These are phyloP conservation scores for Mrakia frigida DNA, from an alignment of 768 basidiomycete genomes.

Conservation along the genomic window DNA sequence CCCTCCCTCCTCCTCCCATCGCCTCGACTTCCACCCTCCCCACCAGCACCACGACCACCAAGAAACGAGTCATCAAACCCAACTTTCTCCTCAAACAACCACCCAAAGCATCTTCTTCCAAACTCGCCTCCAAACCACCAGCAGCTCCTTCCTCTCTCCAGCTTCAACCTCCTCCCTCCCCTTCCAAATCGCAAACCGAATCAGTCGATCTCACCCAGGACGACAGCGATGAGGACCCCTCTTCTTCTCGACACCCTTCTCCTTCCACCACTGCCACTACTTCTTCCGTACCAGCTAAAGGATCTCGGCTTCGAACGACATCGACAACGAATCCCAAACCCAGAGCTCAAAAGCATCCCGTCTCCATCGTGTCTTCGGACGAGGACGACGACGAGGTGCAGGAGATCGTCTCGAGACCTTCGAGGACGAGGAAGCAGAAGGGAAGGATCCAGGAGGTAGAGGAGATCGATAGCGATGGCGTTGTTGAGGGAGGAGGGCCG, in stretches of 20 bases:
- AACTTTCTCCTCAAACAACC: neutral
- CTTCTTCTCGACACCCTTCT: neutral
- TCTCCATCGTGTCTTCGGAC: neutral
- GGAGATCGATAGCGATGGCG: neutral
- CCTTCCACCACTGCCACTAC: neutral
- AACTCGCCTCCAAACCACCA: neutral
- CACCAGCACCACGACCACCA: neutral
- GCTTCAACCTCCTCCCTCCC: neutral
- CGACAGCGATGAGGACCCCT: neutral
- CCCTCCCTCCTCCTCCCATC: neutral
- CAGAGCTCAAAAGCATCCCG: neutral
- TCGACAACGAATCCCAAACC: neutral
- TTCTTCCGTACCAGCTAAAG: neutral
- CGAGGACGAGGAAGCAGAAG: neutral
- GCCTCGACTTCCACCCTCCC: neutral
- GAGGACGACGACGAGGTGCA: neutral
- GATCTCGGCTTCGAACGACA: neutral
- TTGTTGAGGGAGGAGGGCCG: neutral
- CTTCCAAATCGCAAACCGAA: neutral
- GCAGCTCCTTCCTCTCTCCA: neutral
- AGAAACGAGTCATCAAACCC: neutral
- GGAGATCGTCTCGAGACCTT: neutral
- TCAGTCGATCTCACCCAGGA: conserved; percentile 7
- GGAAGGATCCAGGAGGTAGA: neutral
- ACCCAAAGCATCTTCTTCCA: neutral